Conservation (phyloP, 768 basidiomycete species). For the Boletellus sp. region DNA sequence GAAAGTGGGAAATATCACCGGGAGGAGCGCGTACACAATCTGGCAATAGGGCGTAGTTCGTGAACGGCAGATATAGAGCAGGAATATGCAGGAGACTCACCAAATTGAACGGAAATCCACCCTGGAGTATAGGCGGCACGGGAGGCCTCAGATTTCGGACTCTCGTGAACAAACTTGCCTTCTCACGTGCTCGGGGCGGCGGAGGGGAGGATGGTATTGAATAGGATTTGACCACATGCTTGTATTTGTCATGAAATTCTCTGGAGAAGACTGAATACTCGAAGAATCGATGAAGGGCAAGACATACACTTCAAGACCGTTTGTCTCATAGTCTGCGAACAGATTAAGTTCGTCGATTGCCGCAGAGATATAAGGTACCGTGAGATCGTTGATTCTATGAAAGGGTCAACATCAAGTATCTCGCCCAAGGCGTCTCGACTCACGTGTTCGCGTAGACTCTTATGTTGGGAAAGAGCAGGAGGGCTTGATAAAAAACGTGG, state of each 20-base stretch:
- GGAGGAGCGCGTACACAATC: conserved; percentile 54
- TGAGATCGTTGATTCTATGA: conserved; percentile 62
- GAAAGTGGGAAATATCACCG: conserved; percentile 60
- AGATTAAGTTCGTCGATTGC: conserved; percentile 67
- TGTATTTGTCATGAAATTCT: conserved; percentile 53
- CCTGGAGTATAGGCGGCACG: conserved; percentile 57
- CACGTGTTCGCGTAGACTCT: conserved; percentile 81
- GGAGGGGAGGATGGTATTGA: conserved; percentile 42
- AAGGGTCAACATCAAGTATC: background rate
- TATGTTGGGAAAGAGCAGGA: conserved; percentile 62
- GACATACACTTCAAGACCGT: conserved; percentile 60
- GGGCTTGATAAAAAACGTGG: conserved; percentile 70
- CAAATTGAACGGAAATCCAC: conserved; percentile 66
- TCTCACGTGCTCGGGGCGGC: conserved; percentile 39
- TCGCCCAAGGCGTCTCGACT: conserved; percentile 18
- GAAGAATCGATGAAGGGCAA: conserved; percentile 1
- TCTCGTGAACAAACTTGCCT: conserved; percentile 41
- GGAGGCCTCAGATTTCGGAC: conserved; percentile 39
- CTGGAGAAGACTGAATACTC: conserved; percentile 33
- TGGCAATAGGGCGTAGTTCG: conserved; percentile 22
- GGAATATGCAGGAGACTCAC: conserved; percentile 38
- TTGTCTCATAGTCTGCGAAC: conserved; percentile 52
- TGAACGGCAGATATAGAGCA: background rate
- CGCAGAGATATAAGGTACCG: conserved; percentile 81
- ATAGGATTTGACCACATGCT: conserved; percentile 54